These are phyloP conservation scores for Dioscorea cayenensis DNA, from an alignment of 116 monocot species.

Conservation along the genomic window DNA sequence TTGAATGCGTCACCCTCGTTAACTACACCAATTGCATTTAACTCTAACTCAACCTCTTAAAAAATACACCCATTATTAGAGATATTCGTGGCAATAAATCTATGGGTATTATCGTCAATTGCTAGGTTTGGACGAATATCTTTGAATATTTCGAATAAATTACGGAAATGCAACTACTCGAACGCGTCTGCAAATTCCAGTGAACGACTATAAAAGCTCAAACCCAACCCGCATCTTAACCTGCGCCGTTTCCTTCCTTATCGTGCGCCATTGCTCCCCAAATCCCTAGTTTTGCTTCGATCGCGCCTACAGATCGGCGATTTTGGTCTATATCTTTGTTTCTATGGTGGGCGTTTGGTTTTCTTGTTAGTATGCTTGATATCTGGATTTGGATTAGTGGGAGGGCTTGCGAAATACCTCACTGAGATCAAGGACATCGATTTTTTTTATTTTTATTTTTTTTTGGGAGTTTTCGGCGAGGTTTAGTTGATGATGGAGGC, in stretches of 20 bases:
- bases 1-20: too few relatives aligned
- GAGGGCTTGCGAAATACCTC: not conserved
- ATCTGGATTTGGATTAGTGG: not conserved
- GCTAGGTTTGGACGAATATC: not conserved
- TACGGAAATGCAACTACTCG: not conserved
- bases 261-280: not conserved
- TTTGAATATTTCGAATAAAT: not conserved
- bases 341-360: not conserved
- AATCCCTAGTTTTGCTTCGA: not conserved
- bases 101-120: not conserved
- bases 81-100: not conserved
- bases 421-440: not conserved
- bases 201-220: not conserved
- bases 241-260: not conserved
- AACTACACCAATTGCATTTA: too few relatives aligned
- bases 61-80: not conserved
- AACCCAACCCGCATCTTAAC: not conserved
- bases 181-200: not conserved
- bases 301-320: not conserved
- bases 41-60: too few relatives aligned
- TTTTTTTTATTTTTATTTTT: not conserved
- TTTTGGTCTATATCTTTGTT: not conserved
- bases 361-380: not conserved
- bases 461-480: not conserved
- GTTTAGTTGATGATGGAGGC: conserved; percentile 1